Conservation (phyloP, 352 stramenopile species). For the Pythium aquatile region DNA sequence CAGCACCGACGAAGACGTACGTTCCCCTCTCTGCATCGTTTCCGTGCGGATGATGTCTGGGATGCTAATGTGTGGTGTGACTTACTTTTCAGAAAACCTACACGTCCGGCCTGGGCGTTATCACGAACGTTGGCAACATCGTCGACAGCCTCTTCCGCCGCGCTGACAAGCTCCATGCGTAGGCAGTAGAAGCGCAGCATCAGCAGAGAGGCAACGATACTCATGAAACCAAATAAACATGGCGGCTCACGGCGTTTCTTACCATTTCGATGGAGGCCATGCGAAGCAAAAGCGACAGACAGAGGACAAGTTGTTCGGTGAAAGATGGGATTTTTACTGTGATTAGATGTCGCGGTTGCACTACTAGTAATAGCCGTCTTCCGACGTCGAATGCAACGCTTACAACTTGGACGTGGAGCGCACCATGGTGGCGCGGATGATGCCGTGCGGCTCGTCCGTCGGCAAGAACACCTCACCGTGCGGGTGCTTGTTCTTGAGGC, state of each 20-base stretch:
- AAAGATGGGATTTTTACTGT: background rate
- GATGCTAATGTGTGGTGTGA: constrained; percentile 14
- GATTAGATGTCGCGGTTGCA: background rate
- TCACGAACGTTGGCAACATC: constrained; percentile 96
- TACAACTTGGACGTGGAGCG: constrained; percentile 56
- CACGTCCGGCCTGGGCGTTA: constrained; percentile 93
- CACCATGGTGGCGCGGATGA: constrained; percentile 84
- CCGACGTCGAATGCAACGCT: background rate
- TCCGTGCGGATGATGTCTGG: constrained; percentile 1
- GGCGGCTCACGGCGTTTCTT: background rate
- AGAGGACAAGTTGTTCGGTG: too few relatives aligned
- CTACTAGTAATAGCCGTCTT: background rate
- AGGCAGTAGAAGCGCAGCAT: constrained; percentile 9
- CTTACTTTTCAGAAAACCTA: constrained; percentile 76
- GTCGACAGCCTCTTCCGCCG: constrained; percentile 94
- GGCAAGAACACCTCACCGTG: constrained; percentile 88
- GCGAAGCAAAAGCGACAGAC: too few relatives aligned
- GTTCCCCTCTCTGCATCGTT: constrained; percentile 13
- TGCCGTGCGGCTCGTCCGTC: constrained; percentile 84
- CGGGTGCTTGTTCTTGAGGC: constrained; percentile 83
- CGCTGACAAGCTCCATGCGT: constrained; percentile 82
- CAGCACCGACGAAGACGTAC: constrained; percentile 89
- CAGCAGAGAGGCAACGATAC: background rate
- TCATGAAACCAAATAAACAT: constrained; percentile 1
- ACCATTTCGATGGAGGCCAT: background rate